These are phyloP conservation scores for Polyporus tsugae DNA, from an alignment of 1,284 basidiomycete species.

Conservation along the genomic window DNA sequence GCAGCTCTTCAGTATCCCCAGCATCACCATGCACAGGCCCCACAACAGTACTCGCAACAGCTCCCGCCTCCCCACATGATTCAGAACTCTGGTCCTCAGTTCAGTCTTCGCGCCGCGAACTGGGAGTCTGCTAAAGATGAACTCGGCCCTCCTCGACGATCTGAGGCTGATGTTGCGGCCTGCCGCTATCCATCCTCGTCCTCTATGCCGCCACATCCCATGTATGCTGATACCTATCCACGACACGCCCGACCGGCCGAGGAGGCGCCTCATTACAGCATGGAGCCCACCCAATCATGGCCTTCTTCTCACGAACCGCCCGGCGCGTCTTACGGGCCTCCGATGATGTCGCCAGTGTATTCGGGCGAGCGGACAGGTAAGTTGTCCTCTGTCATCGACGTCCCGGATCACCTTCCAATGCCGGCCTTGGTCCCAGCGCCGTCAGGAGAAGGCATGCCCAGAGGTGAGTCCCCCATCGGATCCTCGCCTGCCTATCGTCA, in stretches of 20 bases:
- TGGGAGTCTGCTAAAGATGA: slow-evolving; percentile 46
- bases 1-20: slow-evolving; percentile 40
- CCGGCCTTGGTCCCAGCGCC: slow-evolving; percentile 28
- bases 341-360: slow-evolving; percentile 50
- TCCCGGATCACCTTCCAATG: slow-evolving; percentile 21
- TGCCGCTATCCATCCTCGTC: slow-evolving; percentile 36
- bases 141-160: slow-evolving; percentile 23
- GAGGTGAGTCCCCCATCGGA: slow-evolving; percentile 33
- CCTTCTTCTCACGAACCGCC: slow-evolving; percentile 38
- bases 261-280: slow-evolving; percentile 40
- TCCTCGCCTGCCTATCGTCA: slow-evolving; percentile 13
- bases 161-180: slow-evolving; percentile 32
- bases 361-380: slow-evolving; percentile 55
- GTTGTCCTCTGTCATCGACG: slow-evolving; percentile 30
- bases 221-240: slow-evolving; percentile 39
- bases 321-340: slow-evolving; percentile 45
- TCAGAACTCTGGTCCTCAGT: slow-evolving; percentile 40
- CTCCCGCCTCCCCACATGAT: slow-evolving; percentile 30
- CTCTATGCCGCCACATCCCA: slow-evolving; percentile 27
- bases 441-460: slow-evolving; percentile 32
- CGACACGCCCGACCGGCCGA: slow-evolving; percentile 33
- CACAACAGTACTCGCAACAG: slow-evolving; percentile 30
- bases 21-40: slow-evolving; percentile 32
- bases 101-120: slow-evolving; percentile 52
- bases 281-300: slow-evolving; percentile 37